Evolutionary conservation across 129 eudicot genomes (phyloP).

Genomic region (Pulicaria dysenterica): DNA sequence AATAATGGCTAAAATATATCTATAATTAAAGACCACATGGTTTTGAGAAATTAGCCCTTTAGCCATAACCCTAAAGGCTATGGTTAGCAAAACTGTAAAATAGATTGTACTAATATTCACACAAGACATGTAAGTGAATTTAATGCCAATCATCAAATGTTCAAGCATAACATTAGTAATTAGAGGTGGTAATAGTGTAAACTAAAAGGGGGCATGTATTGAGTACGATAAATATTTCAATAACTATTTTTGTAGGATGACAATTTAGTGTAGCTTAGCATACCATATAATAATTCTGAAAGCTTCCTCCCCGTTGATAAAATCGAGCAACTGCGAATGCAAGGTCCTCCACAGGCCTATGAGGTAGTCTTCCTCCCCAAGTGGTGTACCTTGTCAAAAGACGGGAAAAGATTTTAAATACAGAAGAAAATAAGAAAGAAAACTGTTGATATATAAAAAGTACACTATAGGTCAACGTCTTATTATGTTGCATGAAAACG

Average conservation of each 20-base stretch:
- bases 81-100: neutral
- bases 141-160: neutral
- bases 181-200: slow-evolving; percentile 20
- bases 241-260: slow-evolving; percentile 11
- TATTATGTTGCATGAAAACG: neutral
- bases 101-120: neutral
- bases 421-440: neutral
- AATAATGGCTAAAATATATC: too few species aligned
- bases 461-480: neutral
- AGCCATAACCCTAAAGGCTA: too few species aligned
- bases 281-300: slow-evolving; percentile 98
- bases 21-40: too few species aligned
- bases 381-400: slow-evolving; percentile 62
- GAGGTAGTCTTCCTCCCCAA: slow-evolving; percentile 95
- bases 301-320: slow-evolving; percentile 97
- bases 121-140: slow-evolving; percentile 4
- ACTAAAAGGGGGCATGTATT: neutral
- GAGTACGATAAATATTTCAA: neutral
- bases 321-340: slow-evolving; percentile 99
- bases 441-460: neutral
- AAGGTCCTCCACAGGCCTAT: slow-evolving; percentile 86
- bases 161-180: slow-evolving; percentile 16
- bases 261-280: slow-evolving; percentile 19
- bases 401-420: neutral
- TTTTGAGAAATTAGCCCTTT: too few species aligned